Base-by-base conservation (phyloP, 352 stramenopile genomes). In the Phytophthora citricola region DNA sequence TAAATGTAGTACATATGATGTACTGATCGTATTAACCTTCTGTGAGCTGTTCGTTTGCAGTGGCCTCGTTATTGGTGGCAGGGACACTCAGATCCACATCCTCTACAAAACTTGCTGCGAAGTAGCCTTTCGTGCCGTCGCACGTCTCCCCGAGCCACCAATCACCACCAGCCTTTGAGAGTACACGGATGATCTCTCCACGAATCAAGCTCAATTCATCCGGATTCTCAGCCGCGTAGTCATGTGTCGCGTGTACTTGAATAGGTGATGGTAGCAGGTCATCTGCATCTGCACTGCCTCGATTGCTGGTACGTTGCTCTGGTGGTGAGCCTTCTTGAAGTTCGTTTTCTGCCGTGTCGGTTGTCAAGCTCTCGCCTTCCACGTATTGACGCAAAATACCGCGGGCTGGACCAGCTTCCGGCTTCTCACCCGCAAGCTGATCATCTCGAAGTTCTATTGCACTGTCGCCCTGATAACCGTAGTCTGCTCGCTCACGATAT, bases 101-200 rank as follows among this genome's bases (percentile, higher is more conserved):
- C 63, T 63, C 64, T 54, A 91, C 78, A 46, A 78, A 91, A 27
- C 55, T 80, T 27, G 73, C 65, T 7, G 83, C 79, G 53, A 91
- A 90, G 52, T 91, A 82, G 29, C 83, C 83, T 2, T 79, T 67
- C 15, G 68, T 76, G 22, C 81, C 83, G 51, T 91, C 79, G 46
- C 83, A 92, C 14, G 61, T 76, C 55, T 92, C 83, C 1, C 81
- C 83, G 1, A 76, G 17, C 83, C 83, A 90, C 83, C 83, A 91
- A 26, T 90, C 81, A 14, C 58, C 68, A 26, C 63, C 75, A 34
- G 71, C 61, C 40, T 83, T 78, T 3, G 78, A 78, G 10, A 91
- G 49, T 36, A 91, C 69, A 12, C 79, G 80, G 31, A 92, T 55
- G 12, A 92, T 61, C 41, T 92, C 83, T 5, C 76, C 79, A 15